Evolutionary conservation across 1,284 basidiomycete species (phyloP).

Genomic region (Ceraceosorus bombacis): DNA sequence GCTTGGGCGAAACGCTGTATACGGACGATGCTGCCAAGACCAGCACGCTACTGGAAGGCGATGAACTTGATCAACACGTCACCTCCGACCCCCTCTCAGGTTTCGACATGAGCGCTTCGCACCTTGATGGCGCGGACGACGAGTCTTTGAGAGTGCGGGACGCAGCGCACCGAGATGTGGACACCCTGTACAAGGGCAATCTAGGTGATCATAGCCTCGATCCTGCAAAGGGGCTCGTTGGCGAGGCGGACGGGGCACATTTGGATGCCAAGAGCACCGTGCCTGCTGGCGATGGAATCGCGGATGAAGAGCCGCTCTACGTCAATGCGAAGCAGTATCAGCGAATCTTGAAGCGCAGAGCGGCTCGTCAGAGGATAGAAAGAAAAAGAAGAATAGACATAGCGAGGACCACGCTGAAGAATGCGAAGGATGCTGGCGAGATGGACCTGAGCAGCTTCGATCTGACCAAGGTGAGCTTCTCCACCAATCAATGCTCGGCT

Average conservation of each 20-base stretch:
- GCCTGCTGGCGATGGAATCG: conserved; percentile 3
- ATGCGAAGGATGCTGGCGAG: conserved; percentile 11
- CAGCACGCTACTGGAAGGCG: too few species aligned
- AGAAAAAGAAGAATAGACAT: conserved; percentile 34
- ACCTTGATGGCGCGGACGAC: not conserved
- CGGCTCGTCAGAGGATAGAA: conserved; percentile 37
- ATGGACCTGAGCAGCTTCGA: conserved; percentile 19
- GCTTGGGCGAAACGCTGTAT: too few species aligned
- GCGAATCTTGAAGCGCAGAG: conserved; percentile 42
- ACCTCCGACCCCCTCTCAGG: too few species aligned
- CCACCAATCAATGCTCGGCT: too few species aligned
- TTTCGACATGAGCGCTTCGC: too few species aligned
- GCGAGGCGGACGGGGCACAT: not conserved
- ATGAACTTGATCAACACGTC: too few species aligned
- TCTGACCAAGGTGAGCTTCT: conserved; percentile 22
- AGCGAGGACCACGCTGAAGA: not conserved
- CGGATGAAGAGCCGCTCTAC: conserved; percentile 44
- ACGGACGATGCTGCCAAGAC: too few species aligned
- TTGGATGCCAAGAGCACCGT: not conserved
- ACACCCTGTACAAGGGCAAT: not conserved
- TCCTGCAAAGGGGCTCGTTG: not conserved
- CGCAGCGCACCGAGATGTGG: not conserved
- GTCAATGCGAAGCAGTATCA: conserved; percentile 47
- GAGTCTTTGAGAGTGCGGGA: not conserved
- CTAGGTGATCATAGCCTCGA: conserved; percentile 1